phyloP scores from a whole-genome alignment of 306 rosid species.

The Abrus precatorius region DNA sequence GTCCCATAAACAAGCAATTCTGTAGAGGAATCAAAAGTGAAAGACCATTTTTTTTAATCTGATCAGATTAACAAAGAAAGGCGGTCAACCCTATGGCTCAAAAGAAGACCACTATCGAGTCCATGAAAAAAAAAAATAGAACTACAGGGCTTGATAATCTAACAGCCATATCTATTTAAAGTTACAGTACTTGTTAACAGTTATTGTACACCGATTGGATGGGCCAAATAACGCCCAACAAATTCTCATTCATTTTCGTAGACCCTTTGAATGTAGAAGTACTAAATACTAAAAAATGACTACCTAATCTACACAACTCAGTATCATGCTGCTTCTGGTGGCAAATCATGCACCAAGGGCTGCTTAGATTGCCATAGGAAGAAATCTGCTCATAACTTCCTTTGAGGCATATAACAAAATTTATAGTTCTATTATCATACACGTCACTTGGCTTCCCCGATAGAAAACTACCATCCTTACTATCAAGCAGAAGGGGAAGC shows the following conservation, averaged over 20 bases:
- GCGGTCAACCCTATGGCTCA: constrained; percentile 49
- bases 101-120: constrained; percentile 37
- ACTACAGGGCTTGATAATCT: constrained; percentile 59
- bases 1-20: neutral
- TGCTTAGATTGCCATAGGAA: constrained; percentile 72
- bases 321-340: constrained; percentile 71
- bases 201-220: constrained; percentile 78
- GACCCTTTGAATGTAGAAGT: constrained; percentile 62
- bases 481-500: constrained; percentile 50
- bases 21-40: neutral
- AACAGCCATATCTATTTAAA: constrained; percentile 56
- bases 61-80: constrained; percentile 23
- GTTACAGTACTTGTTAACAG: constrained; percentile 72
- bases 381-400: constrained; percentile 63
- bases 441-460: constrained; percentile 51
- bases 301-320: constrained; percentile 82
- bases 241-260: constrained; percentile 64
- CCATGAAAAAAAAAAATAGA: constrained; percentile 16
- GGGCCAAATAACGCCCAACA: constrained; percentile 70
- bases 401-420: constrained; percentile 73
- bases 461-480: constrained; percentile 48
- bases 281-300: constrained; percentile 80
- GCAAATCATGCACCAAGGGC: constrained; percentile 68
- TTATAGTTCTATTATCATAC: constrained; percentile 74
- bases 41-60: neutral